Base-by-base conservation (phyloP, 768 basidiomycete genomes). In the Rhizopogon roseolus region DNA sequence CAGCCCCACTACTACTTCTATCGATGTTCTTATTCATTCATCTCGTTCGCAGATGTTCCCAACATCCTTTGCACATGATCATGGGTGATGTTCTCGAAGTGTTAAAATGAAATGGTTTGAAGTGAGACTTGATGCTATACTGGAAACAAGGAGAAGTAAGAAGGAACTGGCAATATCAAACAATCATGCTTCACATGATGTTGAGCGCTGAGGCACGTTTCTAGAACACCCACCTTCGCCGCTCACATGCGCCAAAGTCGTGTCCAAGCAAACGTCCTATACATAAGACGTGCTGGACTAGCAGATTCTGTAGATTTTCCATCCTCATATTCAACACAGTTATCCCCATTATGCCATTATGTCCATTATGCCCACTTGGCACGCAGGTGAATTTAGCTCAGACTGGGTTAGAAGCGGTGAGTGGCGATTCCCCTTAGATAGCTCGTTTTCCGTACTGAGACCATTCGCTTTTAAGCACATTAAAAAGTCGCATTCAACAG, bases 171-270 rank as follows among this genome's bases (percentile, higher is more conserved):
- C 8, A 8, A 8, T 29, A 32, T 32, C 29, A 46, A 46, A 34
- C 19, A 34, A 7, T 19, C 46, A 48, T 48, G 46, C 46, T 48
- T 48, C 46, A 14, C 4, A 16, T 19, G 4, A 16, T 19, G 4
- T 6, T 16, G 46, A 48, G 34, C 19, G 6, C 10, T 9, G 46
- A 37, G 19, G 14, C 46, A 48, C 46, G 46, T 34, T 22, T 48
- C 8, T 1, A 16, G 19, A 36, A 48, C 19, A 19, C 34, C 46
- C 46, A n/a, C 14, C 14, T 48, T 48, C 46, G 46, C 14, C 36
- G 46, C 34, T 36, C 34, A 48, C 46, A 48, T 48, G 46, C 37
- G 46, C 34, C 34, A 48, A 22, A 48, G 46, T 48, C 46, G 46
- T 48, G 46, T 48, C 11, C 34, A 36, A 3, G 34, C 5, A 36